phyloP scores from a whole-genome alignment of 2,329 filamentous ascomycete genomes.

The Aspergillus sp. region DNA sequence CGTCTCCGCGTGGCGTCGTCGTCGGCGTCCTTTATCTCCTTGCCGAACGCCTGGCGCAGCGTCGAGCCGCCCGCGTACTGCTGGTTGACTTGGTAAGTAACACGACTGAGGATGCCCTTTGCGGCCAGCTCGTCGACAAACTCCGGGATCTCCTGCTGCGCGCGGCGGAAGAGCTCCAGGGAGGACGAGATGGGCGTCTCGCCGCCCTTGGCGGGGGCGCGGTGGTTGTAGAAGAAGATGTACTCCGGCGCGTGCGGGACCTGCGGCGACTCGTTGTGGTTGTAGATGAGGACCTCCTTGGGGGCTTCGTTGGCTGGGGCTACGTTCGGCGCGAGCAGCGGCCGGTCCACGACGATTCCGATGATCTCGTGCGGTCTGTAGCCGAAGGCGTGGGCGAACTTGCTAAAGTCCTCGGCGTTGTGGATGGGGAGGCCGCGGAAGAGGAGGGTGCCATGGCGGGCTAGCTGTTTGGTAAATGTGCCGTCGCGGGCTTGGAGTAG shows the following conservation, averaged over 20 bases:
- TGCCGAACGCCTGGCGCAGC: conserved; percentile 48
- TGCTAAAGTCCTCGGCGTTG: conserved; percentile 47
- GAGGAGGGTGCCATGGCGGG: conserved; percentile 47
- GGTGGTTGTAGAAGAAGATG: conserved; percentile 51
- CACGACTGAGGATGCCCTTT: conserved; percentile 46
- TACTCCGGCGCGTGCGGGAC: conserved; percentile 54
- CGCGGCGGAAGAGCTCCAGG: conserved; percentile 47
- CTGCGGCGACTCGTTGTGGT: conserved; percentile 53
- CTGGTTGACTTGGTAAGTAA: conserved; percentile 44
- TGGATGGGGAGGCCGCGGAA: conserved; percentile 49
- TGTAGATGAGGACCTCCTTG: conserved; percentile 50
- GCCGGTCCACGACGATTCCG: conserved; percentile 50
- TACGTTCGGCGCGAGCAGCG: conserved; percentile 44
- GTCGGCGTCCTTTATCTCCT: conserved; percentile 46
- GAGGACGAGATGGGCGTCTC: conserved; percentile 52
- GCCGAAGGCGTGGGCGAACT: conserved; percentile 51
- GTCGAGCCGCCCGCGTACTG: conserved; percentile 51
- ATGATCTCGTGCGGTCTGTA: conserved; percentile 52
- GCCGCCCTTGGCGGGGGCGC: conserved; percentile 34
- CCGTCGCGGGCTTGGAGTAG: conserved; percentile 31
- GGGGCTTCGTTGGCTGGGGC: conserved; percentile 51
- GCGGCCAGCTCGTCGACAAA: conserved; percentile 44
- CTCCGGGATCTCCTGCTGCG: conserved; percentile 47
- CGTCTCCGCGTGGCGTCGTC: conserved; percentile 39
- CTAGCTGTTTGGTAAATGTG: conserved; percentile 42